A percentile compares a stretch with the other conserved stretches of the same genome.
Evolutionary conservation across 2,329 filamentous ascomycete species (phyloP).

Genomic region (Cercospora beticola): DNA sequence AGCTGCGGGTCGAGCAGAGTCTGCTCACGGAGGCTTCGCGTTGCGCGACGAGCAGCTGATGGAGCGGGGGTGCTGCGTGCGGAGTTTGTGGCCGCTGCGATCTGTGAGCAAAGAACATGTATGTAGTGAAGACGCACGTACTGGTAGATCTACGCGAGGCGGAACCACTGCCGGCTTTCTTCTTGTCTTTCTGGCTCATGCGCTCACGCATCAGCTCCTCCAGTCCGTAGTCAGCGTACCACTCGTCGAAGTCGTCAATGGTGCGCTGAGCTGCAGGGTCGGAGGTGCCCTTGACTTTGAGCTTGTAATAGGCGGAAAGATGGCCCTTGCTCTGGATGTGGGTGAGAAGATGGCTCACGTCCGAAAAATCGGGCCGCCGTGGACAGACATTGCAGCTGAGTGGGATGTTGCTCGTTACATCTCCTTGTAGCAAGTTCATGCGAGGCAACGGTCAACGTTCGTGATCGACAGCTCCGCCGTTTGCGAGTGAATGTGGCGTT

Average conservation of each 20-base stretch:
- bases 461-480: neutral
- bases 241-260: constrained; percentile 70
- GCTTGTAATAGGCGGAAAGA: constrained; percentile 77
- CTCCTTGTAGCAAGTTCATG: constrained; percentile 38
- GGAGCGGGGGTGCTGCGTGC: constrained; percentile 30
- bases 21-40: constrained; percentile 30
- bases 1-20: constrained; percentile 35
- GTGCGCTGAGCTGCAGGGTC: constrained; percentile 57
- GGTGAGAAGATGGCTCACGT: constrained; percentile 87
- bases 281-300: constrained; percentile 68
- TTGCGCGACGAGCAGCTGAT: constrained; percentile 10
- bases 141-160: constrained; percentile 21
- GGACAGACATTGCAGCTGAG: constrained; percentile 82
- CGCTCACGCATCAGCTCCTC: constrained; percentile 73
- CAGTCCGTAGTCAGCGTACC: constrained; percentile 73
- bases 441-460: constrained; percentile 9
- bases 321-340: constrained; percentile 94
- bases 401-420: constrained; percentile 53
- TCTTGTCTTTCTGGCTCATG: constrained; percentile 72
- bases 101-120: neutral
- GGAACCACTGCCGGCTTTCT: constrained; percentile 20
- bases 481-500: constrained; percentile 9
- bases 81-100: constrained; percentile 18
- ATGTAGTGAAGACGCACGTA: constrained; percentile 13
- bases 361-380: constrained; percentile 76